A percentile compares a stretch with the other conserved stretches of the same genome.
Conservation (phyloP, 345 rosid species). For the Linum usitatissimum region DNA sequence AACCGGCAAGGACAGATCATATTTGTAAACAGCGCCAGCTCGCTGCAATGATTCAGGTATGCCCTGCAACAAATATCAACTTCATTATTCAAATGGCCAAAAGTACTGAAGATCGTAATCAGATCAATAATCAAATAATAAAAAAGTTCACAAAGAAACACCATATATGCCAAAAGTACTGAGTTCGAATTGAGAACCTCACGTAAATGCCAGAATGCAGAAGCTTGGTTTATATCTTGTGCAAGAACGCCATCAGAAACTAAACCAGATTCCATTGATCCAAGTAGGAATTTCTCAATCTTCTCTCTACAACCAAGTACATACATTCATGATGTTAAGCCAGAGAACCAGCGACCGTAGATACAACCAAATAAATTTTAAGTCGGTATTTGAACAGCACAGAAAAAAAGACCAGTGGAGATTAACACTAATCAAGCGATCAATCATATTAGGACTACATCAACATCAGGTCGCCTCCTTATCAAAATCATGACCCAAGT, state of each 20-base stretch:
- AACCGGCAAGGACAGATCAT: conserved; percentile 81
- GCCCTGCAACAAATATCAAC: conserved; percentile 35
- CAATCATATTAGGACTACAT: not conserved
- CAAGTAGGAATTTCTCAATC: conserved; percentile 77
- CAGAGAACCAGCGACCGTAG: not conserved
- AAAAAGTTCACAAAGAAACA: not conserved
- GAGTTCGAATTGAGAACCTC: conserved; percentile 46
- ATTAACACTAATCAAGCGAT: not conserved
- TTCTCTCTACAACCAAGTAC: conserved; percentile 51
- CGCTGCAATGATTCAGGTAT: conserved; percentile 75
- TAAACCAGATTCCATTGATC: conserved; percentile 69
- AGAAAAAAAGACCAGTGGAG: not conserved
- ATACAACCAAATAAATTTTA: not conserved
- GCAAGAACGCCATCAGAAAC: conserved; percentile 88
- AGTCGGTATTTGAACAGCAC: not conserved
- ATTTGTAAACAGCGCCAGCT: conserved; percentile 84
- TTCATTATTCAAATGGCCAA: not conserved
- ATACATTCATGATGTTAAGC: not conserved
- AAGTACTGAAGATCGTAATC: too few species aligned
- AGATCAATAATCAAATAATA: not conserved
- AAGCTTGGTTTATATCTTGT: conserved; percentile 85
- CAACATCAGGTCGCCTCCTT: not conserved
- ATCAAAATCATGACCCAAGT: not conserved
- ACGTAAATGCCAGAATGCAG: conserved; percentile 83
- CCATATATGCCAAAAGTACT: not conserved